Evolutionary conservation across 306 rosid genomes (phyloP).

Genomic region (Gastrolobium bilobum): DNA sequence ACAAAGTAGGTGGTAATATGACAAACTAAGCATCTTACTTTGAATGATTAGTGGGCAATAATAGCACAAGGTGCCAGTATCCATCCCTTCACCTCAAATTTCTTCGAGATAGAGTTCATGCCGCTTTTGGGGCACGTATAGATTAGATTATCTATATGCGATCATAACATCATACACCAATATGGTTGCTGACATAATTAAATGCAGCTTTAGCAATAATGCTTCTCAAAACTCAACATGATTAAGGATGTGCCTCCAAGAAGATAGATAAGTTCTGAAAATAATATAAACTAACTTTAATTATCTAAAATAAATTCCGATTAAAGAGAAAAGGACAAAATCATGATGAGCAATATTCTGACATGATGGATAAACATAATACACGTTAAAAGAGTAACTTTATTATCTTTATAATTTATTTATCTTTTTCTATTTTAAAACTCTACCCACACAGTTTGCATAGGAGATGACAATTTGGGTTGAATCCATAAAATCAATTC

Average conservation of each 20-base stretch:
- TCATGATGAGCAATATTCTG: neutral
- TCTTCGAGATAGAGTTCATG: slow-evolving; percentile 44
- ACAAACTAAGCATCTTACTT: slow-evolving; percentile 54
- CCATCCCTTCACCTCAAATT: slow-evolving; percentile 43
- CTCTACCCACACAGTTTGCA: neutral
- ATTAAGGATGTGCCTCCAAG: slow-evolving; percentile 18
- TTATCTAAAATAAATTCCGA: neutral
- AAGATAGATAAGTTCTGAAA: slow-evolving; percentile 21
- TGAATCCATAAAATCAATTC: no score
- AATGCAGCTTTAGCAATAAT: slow-evolving; percentile 40
- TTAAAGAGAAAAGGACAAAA: slow-evolving; percentile 32
- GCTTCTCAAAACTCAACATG: slow-evolving; percentile 43
- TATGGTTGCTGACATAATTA: slow-evolving; percentile 36
- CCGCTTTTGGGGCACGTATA: slow-evolving; percentile 33
- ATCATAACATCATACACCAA: slow-evolving; percentile 45
- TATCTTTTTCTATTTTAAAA: neutral
- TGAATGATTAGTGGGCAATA: slow-evolving; percentile 54
- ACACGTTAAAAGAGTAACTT: neutral
- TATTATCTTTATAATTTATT: slow-evolving; percentile 4
- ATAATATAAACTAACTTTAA: slow-evolving; percentile 20
- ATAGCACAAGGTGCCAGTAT: slow-evolving; percentile 49
- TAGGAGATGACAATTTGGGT: no score
- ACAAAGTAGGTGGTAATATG: slow-evolving; percentile 54
- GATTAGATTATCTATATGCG: slow-evolving; percentile 41
- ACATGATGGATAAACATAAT: slow-evolving; percentile 14